Evolutionary conservation across 2,329 filamentous ascomycete genomes (phyloP).

Genomic region (Fusarium sp.): DNA sequence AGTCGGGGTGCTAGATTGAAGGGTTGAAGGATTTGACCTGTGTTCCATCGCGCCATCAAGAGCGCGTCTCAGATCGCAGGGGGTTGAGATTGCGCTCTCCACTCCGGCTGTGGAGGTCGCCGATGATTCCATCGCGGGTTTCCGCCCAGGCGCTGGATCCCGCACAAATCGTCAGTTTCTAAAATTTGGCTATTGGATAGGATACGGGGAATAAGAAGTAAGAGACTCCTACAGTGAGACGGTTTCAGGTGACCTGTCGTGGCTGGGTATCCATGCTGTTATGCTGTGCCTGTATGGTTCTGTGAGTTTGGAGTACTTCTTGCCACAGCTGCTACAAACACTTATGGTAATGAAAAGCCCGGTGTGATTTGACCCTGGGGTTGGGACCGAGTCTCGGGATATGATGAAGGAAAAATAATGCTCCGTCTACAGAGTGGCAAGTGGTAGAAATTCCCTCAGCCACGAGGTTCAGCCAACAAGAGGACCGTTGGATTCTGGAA

Average conservation of each 20-base stretch:
- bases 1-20: neutral
- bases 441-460: neutral
- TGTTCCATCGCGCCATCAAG: neutral
- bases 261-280: too few species aligned
- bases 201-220: neutral
- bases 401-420: too few species aligned
- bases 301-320: neutral
- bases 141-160: neutral
- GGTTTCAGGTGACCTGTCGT: neutral
- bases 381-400: too few species aligned
- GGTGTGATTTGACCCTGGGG: too few species aligned
- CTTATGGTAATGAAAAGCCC: too few species aligned
- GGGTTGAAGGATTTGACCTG: neutral
- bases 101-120: neutral
- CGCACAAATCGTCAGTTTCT: neutral
- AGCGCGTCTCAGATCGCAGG: neutral
- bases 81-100: neutral
- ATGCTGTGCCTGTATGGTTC: neutral
- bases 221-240: neutral
- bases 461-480: neutral
- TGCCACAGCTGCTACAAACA: neutral
- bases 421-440: too few species aligned
- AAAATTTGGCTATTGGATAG: neutral
- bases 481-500: neutral
- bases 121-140: too few species aligned